Base-by-base conservation (phyloP, 1,284 basidiomycete genomes). In the Boletus smithii region DNA sequence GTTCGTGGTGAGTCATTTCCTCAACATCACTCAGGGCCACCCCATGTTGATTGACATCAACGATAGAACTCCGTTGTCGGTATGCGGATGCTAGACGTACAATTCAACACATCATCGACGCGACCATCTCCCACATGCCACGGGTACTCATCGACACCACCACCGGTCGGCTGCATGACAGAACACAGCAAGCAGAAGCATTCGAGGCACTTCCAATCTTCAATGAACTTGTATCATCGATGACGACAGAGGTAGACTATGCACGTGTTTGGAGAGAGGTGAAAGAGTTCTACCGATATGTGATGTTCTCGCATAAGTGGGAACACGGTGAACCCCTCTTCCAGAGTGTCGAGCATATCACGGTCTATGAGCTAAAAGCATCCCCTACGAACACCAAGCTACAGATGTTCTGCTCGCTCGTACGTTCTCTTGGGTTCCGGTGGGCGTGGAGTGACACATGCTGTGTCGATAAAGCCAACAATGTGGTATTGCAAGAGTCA, bases 241-340 rank as follows among this genome's bases (percentile, higher is more conserved):
- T 34, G 33, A 34, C 33, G 33, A 34, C 17, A 20, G 18, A 20
- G 3, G 17, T 34, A 20, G 33, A 34, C 18, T 4, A 20, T 20
- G 17, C 18, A 5, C 33, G 33, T 13, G 10, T 34, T 11, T 20
- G 10, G 18, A 20, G 4, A 20, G 33, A 34, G 11, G 17, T 34
- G 18, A 17, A 6, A 34, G 18, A 34, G 33, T 34, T 34, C 33
- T 34, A 34, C 18, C 8, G 17, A 34, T 34, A 34, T 10, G 33
- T 34, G 4, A 56, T 60, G 55, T 13, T 54, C 9, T 56, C 55
- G 0, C 55, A 54, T 11, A 35, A n/a, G 18, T 55, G 56, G 53
- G 22, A 53, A 8, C 16, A 8, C 2, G 18, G 20, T 1, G 48
- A 58, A 30, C 53, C 54, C 0, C 16, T 20, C 1, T 34, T 56